Evolutionary conservation across 2,329 filamentous ascomycete genomes (phyloP).

Genomic region (Cladorrhinum sp.): DNA sequence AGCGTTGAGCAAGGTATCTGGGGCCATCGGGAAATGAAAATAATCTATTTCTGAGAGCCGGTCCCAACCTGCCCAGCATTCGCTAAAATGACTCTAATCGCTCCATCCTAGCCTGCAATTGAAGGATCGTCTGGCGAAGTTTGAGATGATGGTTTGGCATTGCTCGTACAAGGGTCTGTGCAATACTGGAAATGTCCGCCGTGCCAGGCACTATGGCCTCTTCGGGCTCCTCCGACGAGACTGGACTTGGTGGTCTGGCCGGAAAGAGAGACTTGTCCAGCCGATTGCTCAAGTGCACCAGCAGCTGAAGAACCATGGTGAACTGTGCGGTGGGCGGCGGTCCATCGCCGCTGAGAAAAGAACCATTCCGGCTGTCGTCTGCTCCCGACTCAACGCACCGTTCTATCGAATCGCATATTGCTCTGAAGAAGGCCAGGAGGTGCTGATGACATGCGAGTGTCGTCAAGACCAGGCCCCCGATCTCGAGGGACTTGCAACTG

Average conservation of each 20-base stretch:
- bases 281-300: background rate
- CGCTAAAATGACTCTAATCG: background rate
- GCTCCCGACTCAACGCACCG: background rate
- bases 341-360: background rate
- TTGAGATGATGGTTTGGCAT: background rate
- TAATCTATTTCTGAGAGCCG: no score
- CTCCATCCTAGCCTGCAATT: background rate
- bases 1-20: no score
- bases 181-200: background rate
- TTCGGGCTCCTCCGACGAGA: background rate
- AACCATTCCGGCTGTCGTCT: background rate
- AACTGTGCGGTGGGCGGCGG: background rate
- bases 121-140: background rate
- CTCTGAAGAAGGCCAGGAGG: background rate
- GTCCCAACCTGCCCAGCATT: no score
- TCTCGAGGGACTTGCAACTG: background rate
- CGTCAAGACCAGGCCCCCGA: background rate
- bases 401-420: background rate
- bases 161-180: background rate
- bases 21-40: no score
- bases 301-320: background rate
- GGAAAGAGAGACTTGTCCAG: background rate
- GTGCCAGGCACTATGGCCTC: background rate
- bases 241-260: background rate
- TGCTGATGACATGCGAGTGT: background rate